These are phyloP conservation scores for Boletus insuetus DNA, from an alignment of 768 basidiomycete species.

Conservation along the genomic window DNA sequence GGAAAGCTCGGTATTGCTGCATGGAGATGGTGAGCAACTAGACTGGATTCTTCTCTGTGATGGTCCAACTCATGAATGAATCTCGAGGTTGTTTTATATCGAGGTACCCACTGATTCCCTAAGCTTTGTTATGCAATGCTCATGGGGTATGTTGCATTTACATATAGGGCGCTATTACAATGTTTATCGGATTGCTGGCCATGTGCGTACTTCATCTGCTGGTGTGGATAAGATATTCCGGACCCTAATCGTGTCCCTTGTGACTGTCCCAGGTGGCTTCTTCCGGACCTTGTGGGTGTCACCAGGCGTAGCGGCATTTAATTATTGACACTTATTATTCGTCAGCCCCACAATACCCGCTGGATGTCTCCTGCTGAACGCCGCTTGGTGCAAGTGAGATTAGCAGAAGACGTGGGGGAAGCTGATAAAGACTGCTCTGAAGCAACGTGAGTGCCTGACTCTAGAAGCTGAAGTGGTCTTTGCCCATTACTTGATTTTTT, in stretches of 20 bases:
- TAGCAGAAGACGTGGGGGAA: slow-evolving; percentile 67
- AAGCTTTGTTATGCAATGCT: too few species aligned
- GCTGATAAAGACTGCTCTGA: slow-evolving; percentile 48
- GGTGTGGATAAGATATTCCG: not conserved
- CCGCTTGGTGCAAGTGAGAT: slow-evolving; percentile 60
- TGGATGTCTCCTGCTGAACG: slow-evolving; percentile 54
- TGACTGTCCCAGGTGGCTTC: slow-evolving; percentile 41
- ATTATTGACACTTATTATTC: too few species aligned
- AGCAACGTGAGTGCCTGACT: slow-evolving; percentile 10
- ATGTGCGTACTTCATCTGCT: slow-evolving; percentile 36
- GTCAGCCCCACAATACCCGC: slow-evolving; percentile 57
- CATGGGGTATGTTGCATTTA: not conserved
- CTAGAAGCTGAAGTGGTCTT: too few species aligned
- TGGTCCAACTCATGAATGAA: not conserved
- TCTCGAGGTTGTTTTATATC: slow-evolving; percentile 63
- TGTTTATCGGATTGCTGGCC: slow-evolving; percentile 53
- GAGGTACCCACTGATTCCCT: slow-evolving; percentile 38
- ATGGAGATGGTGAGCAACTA: slow-evolving; percentile 59
- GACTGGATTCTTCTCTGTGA: not conserved
- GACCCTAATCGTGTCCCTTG: not conserved
- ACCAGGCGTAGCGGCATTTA: not conserved
- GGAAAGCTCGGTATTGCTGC: slow-evolving; percentile 63
- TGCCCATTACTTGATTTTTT: too few species aligned
- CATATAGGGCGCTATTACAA: slow-evolving; percentile 58
- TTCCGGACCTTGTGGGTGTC: slow-evolving; percentile 55